These are phyloP conservation scores for Phialophora verrucosa DNA, from an alignment of 2,329 filamentous ascomycete genomes.

Conservation along the genomic window DNA sequence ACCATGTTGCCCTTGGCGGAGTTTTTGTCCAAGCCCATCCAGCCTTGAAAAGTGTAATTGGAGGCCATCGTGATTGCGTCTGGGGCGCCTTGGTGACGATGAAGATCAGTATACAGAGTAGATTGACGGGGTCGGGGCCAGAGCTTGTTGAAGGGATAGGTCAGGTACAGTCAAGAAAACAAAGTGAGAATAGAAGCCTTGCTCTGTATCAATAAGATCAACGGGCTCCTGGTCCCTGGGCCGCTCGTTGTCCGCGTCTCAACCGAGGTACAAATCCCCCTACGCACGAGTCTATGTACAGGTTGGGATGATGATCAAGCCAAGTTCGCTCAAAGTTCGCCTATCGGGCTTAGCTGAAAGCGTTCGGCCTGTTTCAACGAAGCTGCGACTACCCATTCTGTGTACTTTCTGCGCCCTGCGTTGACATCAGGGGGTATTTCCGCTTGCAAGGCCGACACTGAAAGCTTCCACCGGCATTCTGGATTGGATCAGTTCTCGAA, in stretches of 20 bases:
- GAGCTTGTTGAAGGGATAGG: neutral
- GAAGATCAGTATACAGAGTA: neutral
- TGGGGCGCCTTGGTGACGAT: neutral
- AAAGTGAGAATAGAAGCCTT: neutral
- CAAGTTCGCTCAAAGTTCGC: neutral
- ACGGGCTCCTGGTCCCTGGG: neutral
- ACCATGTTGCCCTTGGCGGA: constrained; percentile 56
- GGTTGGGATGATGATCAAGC: neutral
- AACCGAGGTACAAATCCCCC: constrained; percentile 8
- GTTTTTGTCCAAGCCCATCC: constrained; percentile 59
- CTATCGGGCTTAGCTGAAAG: neutral
- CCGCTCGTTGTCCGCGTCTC: neutral
- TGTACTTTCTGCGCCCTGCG: neutral
- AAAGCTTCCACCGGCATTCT: neutral
- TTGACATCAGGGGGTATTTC: neutral
- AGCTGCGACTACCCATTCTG: neutral
- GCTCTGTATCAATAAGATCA: neutral
- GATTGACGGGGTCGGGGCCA: neutral
- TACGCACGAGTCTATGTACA: neutral
- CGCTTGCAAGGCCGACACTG: neutral
- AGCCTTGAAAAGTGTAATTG: constrained; percentile 62
- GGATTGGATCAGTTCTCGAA: neutral
- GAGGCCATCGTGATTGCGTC: constrained; percentile 35
- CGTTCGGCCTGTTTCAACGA: neutral
- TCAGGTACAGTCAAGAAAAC: neutral